A percentile compares a stretch with the other conserved stretches of the same genome.
Conservation (phyloP, 176 grass and related monocot species). For the Bonia amplexicaulis region DNA sequence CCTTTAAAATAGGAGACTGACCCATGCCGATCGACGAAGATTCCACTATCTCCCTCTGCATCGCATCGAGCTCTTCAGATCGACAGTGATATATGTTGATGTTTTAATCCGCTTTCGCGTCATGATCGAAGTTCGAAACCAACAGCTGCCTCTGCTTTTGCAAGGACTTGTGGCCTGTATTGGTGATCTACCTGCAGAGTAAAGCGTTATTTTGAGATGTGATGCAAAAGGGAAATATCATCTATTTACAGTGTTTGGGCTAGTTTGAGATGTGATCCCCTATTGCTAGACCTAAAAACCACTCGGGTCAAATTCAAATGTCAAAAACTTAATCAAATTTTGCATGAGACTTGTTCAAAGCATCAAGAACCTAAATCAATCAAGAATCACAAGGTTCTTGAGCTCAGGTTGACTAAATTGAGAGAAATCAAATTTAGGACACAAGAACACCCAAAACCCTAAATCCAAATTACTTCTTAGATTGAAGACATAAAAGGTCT, state of each 20-base stretch:
- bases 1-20: neutral
- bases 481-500: too few species aligned
- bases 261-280: too few species aligned
- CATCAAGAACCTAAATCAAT: too few species aligned
- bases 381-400: too few species aligned
- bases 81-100: neutral
- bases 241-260: neutral
- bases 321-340: too few species aligned
- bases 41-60: neutral
- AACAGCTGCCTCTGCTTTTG: neutral
- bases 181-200: neutral
- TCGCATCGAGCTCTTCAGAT: neutral
- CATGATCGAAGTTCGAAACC: neutral
- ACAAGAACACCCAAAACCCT: too few species aligned
- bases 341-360: too few species aligned
- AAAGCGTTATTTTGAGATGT: neutral
- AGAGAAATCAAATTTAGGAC: too few species aligned
- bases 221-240: neutral
- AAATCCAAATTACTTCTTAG: too few species aligned
- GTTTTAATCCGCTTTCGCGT: neutral
- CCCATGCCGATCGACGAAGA: neutral
- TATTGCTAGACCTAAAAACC: too few species aligned
- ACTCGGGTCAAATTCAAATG: too few species aligned
- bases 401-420: too few species aligned
- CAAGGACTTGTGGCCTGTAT: neutral